A percentile compares a stretch with the other conserved stretches of the same genome.
phyloP scores from a whole-genome alignment of 768 basidiomycete genomes.

The Porphyrellus cyaneotinctus region DNA sequence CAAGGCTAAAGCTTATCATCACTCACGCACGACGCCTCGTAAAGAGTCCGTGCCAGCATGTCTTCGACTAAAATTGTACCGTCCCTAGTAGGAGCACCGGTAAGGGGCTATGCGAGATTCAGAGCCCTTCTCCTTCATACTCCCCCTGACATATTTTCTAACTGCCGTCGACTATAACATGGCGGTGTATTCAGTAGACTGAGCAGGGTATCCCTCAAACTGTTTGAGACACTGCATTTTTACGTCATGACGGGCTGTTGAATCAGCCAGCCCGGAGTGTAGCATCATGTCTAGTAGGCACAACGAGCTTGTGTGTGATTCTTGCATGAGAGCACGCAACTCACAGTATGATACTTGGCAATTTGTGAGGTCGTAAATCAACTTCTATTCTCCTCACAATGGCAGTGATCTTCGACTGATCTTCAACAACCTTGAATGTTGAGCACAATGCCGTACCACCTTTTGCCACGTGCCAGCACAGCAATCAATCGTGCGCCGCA shows the following conservation, averaged over 20 bases:
- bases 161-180: not conserved
- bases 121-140: conserved; percentile 3
- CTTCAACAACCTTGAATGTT: conserved; percentile 10
- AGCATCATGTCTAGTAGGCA: not conserved
- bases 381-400: conserved; percentile 24
- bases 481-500: conserved; percentile 4
- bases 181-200: conserved; percentile 1
- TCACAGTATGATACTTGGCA: conserved; percentile 5
- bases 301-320: not conserved
- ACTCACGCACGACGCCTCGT: conserved; percentile 1
- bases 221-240: conserved; percentile 5
- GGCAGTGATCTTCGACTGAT: conserved; percentile 30
- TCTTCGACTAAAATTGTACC: not conserved
- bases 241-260: conserved; percentile 16
- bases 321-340: not conserved
- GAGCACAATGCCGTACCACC: conserved; percentile 10
- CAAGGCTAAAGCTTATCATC: conserved; percentile 17
- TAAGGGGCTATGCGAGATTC: not conserved
- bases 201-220: conserved; percentile 2
- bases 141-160: not conserved
- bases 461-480: conserved; percentile 8
- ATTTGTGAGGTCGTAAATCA: conserved; percentile 17
- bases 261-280: conserved; percentile 1
- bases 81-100: not conserved
- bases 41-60: not conserved